Base-by-base conservation (phyloP, 2,329 filamentous ascomycete genomes). In the Sporothrix pseudoabietina region DNA sequence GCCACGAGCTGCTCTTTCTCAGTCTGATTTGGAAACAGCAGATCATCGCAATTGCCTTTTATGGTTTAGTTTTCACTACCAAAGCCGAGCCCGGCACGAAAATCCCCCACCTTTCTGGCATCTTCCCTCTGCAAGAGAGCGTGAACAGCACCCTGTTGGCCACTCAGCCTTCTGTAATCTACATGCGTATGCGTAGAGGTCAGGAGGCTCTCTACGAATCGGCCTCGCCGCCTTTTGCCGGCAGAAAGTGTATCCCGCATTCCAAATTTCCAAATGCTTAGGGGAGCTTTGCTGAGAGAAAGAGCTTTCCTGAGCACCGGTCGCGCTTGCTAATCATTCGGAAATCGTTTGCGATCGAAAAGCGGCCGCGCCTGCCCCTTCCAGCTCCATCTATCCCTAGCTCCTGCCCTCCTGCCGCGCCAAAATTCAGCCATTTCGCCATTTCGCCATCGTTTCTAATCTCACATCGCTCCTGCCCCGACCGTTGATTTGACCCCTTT, bases 271-370 rank as follows among this genome's bases (percentile, higher is more conserved):
- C 59, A 63, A 63, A 63, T 63, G 35, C 19, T n/a, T 9, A 19
- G 10, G 41, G 57, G n/a, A n/a, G n/a, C n/a, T 19, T 41, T 32
- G 52, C 14, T 49, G 44, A 49, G 44, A 14, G 44, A 14, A 49
- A 44, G 41, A 10, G 35, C 35, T 35, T 35, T 35, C 5, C 35
- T 12, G 16, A 22, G 16, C 35, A 41, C 41, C 3, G 22, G 22
- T 32, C 44, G 49, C 49, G 66, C 66, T 69, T 69, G 66, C 66
- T 69, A 69, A 69, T 41, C 65, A 69, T 68, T 30, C 39, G 41
- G 35, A 44, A 63, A 63, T 63, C 59, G 59, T 41, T 35, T 35
- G 35, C 16, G 59, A n/a, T 22, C 39, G 22, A 47, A 47, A 66
- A 14, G 61, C 61, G 22, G 61, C 47, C 44, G 65, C 65, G 19